Evolutionary conservation across 2,329 filamentous ascomycete genomes (phyloP).

Genomic region (Sporothrix schenckii): DNA sequence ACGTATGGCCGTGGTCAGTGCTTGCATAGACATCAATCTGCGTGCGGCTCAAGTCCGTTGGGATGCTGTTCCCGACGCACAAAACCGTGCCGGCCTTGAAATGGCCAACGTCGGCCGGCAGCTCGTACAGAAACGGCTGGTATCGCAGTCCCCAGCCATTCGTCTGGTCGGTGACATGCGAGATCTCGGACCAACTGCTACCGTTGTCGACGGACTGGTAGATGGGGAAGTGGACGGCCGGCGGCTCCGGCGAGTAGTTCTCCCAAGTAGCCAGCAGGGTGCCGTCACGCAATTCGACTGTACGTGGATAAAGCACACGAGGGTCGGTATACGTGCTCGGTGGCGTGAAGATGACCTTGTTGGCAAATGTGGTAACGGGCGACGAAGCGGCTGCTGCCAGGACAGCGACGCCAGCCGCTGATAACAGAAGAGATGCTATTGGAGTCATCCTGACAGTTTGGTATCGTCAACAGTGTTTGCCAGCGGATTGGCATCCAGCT

Average conservation of each 20-base stretch:
- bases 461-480: neutral
- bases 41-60: slow-evolving; percentile 60
- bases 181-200: slow-evolving; percentile 64
- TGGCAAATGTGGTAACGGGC: slow-evolving; percentile 25
- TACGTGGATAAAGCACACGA: slow-evolving; percentile 50
- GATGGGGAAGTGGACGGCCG: slow-evolving; percentile 58
- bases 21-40: slow-evolving; percentile 72
- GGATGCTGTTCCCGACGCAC: slow-evolving; percentile 61
- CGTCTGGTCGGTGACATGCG: slow-evolving; percentile 63
- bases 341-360: slow-evolving; percentile 49
- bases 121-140: slow-evolving; percentile 69
- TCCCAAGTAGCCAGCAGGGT: slow-evolving; percentile 58
- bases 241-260: slow-evolving; percentile 60
- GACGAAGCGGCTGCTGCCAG: neutral
- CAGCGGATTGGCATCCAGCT: neutral
- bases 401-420: neutral
- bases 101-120: slow-evolving; percentile 60
- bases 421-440: neutral
- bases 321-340: slow-evolving; percentile 50
- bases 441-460: neutral
- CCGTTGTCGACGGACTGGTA: slow-evolving; percentile 58
- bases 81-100: slow-evolving; percentile 67
- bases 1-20: slow-evolving; percentile 61
- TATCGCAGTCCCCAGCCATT: slow-evolving; percentile 69
- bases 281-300: slow-evolving; percentile 50